Conservation (phyloP, 345 rosid species). For the Tarenaya hassleriana region DNA sequence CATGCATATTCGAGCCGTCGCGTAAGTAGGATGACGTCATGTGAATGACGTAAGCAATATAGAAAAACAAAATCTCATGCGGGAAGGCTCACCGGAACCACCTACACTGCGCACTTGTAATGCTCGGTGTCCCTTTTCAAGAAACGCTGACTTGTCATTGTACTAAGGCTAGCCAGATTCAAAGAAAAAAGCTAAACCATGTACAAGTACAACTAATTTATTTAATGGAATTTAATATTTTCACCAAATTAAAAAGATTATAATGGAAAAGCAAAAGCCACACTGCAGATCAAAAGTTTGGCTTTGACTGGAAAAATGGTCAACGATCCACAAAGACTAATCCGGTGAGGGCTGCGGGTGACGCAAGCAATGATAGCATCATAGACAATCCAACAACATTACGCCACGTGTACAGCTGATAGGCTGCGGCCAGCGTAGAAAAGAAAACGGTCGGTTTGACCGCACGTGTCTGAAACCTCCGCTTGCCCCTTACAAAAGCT, state of each 20-base stretch:
- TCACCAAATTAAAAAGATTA: background rate
- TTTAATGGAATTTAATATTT: too few species aligned
- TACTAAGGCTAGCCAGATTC: too few species aligned
- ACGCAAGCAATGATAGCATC: constrained; percentile 35
- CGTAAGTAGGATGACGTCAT: constrained; percentile 14
- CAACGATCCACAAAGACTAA: constrained; percentile 6
- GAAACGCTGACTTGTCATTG: too few species aligned
- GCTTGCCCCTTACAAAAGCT: constrained; percentile 16
- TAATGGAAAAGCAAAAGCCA: constrained; percentile 7
- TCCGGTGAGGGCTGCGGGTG: constrained; percentile 8
- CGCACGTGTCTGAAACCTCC: constrained; percentile 20
- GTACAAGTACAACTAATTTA: too few species aligned
- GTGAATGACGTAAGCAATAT: background rate
- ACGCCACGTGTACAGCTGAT: constrained; percentile 8
- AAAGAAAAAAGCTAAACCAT: too few species aligned
- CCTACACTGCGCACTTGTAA: background rate
- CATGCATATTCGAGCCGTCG: too few species aligned
- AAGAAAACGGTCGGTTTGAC: constrained; percentile 14
- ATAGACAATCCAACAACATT: background rate
- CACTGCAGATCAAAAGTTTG: constrained; percentile 14
- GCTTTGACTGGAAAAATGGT: background rate
- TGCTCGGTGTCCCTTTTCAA: too few species aligned
- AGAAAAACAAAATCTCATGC: background rate
- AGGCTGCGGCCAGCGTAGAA: constrained; percentile 27
- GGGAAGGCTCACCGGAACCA: constrained; percentile 8